A percentile compares a stretch with the other conserved stretches of the same genome.
Evolutionary conservation across 495 filamentous ascomycete genomes (phyloP).

Genomic region (Xylona heveae): DNA sequence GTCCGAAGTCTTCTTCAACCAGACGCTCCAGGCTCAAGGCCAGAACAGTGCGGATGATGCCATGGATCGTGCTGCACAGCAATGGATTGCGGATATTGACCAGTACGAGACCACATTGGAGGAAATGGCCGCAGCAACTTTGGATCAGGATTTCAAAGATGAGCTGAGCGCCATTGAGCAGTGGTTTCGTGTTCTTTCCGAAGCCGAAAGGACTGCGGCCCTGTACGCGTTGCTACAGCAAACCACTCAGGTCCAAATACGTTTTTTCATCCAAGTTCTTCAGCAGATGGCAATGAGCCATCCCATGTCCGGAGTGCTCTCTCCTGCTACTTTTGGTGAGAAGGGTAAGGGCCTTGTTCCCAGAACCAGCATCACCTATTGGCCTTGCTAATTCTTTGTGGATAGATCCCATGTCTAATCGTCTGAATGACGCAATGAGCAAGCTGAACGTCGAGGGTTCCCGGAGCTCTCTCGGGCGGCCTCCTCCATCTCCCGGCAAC

Average conservation of each 20-base stretch:
- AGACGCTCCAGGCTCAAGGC: slow-evolving; percentile 35
- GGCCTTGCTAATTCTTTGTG: slow-evolving; percentile 7
- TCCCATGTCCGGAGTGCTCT: slow-evolving; percentile 90
- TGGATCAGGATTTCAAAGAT: slow-evolving; percentile 99
- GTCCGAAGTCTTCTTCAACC: slow-evolving; percentile 79
- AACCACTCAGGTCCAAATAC: slow-evolving; percentile 95
- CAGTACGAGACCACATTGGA: slow-evolving; percentile 94
- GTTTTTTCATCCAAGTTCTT: slow-evolving; percentile 96
- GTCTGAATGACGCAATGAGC: slow-evolving; percentile 91
- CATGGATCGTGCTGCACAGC: slow-evolving; percentile 81
- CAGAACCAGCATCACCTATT: slow-evolving; percentile 4
- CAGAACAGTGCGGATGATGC: slow-evolving; percentile 57
- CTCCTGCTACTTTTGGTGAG: slow-evolving; percentile 83
- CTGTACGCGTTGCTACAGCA: slow-evolving; percentile 92
- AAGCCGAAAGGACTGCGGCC: slow-evolving; percentile 88
- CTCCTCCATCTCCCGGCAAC: slow-evolving; percentile 52
- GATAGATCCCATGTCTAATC: slow-evolving; percentile 89
- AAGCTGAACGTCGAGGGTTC: slow-evolving; percentile 74
- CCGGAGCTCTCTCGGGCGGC: slow-evolving; percentile 64
- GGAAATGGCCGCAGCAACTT: slow-evolving; percentile 93
- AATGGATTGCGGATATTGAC: slow-evolving; percentile 98
- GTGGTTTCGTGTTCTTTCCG: slow-evolving; percentile 95
- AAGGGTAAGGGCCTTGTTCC: slow-evolving; percentile 42
- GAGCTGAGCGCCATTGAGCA: slow-evolving; percentile 97
- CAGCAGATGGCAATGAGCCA: slow-evolving; percentile 98